Percentiles rank a stretch among this genome's conserved stretches.
phyloP scores from a whole-genome alignment of 257 asterid genomes.

The Catharanthus roseus region DNA sequence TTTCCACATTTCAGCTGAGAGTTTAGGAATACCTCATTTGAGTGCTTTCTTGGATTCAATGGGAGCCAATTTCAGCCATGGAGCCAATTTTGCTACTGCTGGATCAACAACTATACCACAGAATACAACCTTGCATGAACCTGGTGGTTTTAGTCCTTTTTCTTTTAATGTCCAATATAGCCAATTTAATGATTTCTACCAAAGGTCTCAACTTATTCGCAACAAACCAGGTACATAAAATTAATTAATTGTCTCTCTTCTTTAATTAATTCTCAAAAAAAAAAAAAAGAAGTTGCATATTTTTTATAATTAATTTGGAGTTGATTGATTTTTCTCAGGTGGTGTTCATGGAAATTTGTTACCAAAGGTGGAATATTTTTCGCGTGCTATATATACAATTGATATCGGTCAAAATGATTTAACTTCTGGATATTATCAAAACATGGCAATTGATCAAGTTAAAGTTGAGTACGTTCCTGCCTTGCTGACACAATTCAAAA shows the following conservation, averaged over 20 bases:
- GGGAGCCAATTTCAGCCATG: slow-evolving; percentile 78
- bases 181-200: slow-evolving; percentile 65
- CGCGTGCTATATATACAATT: slow-evolving; percentile 60
- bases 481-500: slow-evolving; percentile 54
- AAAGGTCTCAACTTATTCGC: slow-evolving; percentile 53
- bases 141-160: slow-evolving; percentile 76
- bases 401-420: slow-evolving; percentile 91
- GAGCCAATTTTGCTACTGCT: slow-evolving; percentile 92
- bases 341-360: slow-evolving; percentile 40
- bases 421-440: slow-evolving; percentile 65
- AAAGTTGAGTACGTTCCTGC: slow-evolving; percentile 69
- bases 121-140: slow-evolving; percentile 57
- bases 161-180: slow-evolving; percentile 57
- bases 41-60: slow-evolving; percentile 82
- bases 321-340: slow-evolving; percentile 22
- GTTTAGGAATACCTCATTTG: slow-evolving; percentile 53
- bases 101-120: slow-evolving; percentile 86
- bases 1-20: slow-evolving; percentile 69
- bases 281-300: slow-evolving; percentile 34
- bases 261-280: no score
- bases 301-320: background rate
- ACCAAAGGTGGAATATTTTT: slow-evolving; percentile 46
- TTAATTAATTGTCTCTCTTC: no score
- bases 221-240: slow-evolving; percentile 46
- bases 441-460: slow-evolving; percentile 71